Evolutionary conservation across 352 stramenopile genomes (phyloP), one percentile per base, ranked within the genome.

Genomic region (Phytophthora sansomeana): DNA sequence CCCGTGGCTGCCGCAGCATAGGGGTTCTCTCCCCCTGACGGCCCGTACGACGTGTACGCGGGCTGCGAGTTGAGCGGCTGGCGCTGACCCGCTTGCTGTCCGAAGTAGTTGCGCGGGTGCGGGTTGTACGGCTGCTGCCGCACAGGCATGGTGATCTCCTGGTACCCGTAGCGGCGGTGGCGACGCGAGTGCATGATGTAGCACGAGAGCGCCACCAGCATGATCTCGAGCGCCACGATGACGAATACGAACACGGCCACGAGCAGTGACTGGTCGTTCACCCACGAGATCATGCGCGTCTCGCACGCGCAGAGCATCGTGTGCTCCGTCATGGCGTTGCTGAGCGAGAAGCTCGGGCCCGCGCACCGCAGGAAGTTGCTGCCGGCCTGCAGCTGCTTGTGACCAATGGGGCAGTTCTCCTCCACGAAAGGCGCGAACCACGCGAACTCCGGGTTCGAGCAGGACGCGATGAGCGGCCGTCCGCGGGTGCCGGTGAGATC

Each of bases 81-180:
- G 6, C 69, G 69, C 28, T 77, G 62, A 7, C 49, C 44, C 19
- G 59, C 58, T 39, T 81, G 73, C 32, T 75, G 64, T 44, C 79
- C 79, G n/a, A 78, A 83, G 68, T 90, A 91, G 77, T 93, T 91
- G 57, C 85, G 82, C 42, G 83, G 83, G 72, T 93, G 83, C 53
- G 87, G 81, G 58, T 92, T 95, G 75, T 90, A 92, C 46, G 81
- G 81, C 56, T 91, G 82, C 58, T 85, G 77, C 47, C 86, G 87
- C 64, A 95, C 65, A 1, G 87, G 87, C 87, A 95, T 95, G 17
- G 84, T 88, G 54, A 95, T 95, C 70, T 95, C 83, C 65, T 95
- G 84, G 68, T 93, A 95, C 21, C 87, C 87, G 28, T 80, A 77
- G 46, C 82, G 84, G 28, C 85, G 79, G 62, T 77, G 53, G 41